Evolutionary conservation across 2,329 filamentous ascomycete species (phyloP).

Genomic region (Metarhizium robertsii): DNA sequence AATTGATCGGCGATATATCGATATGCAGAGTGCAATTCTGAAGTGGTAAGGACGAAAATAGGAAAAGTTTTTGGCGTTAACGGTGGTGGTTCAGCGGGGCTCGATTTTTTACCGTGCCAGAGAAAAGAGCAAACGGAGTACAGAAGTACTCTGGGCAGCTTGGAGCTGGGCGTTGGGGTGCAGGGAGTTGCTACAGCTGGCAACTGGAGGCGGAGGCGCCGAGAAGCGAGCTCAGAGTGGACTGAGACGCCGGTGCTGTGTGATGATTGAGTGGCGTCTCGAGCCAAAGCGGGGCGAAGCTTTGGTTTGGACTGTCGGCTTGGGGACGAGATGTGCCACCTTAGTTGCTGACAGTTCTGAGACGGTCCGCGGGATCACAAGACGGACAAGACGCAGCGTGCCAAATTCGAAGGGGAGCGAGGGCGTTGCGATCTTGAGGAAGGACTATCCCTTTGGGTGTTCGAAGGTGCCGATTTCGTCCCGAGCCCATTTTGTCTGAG

Average conservation of each 20-base stretch:
- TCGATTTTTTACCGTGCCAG: slow-evolving; percentile 5
- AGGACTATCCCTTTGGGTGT: too few species aligned
- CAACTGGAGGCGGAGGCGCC: background rate
- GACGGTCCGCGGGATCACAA: too few species aligned
- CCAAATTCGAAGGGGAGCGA: too few species aligned
- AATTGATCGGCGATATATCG: slow-evolving; percentile 5
- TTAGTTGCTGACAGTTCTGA: too few species aligned
- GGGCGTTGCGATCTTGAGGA: background rate
- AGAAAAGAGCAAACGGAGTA: slow-evolving; percentile 1
- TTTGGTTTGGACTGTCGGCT: background rate
- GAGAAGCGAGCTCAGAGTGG: slow-evolving; percentile 1
- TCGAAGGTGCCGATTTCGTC: too few species aligned
- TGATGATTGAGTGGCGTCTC: slow-evolving; percentile 4
- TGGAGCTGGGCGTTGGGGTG: background rate
- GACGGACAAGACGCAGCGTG: too few species aligned
- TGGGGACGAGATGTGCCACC: too few species aligned
- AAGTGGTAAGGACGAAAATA: slow-evolving; percentile 10
- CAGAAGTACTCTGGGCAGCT: background rate
- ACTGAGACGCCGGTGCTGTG: background rate
- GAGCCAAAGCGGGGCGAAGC: slow-evolving; percentile 4
- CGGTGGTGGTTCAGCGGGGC: slow-evolving; percentile 9
- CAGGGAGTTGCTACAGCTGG: background rate
- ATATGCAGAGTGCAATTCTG: slow-evolving; percentile 2
- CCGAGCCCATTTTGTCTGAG: too few species aligned
- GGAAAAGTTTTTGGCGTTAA: slow-evolving; percentile 17